A percentile compares a stretch with the other conserved stretches of the same genome.
phyloP scores from a whole-genome alignment of 768 basidiomycete species.

The Lentinula sp. region DNA sequence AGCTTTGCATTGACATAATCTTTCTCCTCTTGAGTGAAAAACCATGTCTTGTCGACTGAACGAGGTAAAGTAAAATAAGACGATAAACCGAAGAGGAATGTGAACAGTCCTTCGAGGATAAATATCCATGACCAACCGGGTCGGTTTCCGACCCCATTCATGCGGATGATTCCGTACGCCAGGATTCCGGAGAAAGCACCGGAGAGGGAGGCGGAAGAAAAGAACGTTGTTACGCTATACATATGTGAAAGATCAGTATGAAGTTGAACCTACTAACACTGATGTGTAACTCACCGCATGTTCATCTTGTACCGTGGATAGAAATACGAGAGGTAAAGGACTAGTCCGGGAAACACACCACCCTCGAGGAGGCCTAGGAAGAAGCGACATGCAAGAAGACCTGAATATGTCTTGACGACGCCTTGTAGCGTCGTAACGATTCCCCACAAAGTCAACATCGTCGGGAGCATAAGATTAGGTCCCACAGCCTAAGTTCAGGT shows the following conservation, averaged over 20 bases:
- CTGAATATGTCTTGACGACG: slow-evolving; percentile 36
- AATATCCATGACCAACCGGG: slow-evolving; percentile 58
- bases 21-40: slow-evolving; percentile 31
- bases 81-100: slow-evolving; percentile 33
- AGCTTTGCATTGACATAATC: slow-evolving; percentile 33
- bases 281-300: slow-evolving; percentile 29
- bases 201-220: slow-evolving; percentile 26
- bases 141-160: slow-evolving; percentile 15
- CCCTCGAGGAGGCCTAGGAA: slow-evolving; percentile 48
- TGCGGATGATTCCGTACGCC: slow-evolving; percentile 44
- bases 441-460: slow-evolving; percentile 63
- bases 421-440: slow-evolving; percentile 60
- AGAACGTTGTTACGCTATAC: slow-evolving; percentile 23
- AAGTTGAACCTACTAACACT: slow-evolving; percentile 18
- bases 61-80: slow-evolving; percentile 36
- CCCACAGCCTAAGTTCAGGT: slow-evolving; percentile 37
- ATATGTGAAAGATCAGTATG: slow-evolving; percentile 22
- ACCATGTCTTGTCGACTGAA: slow-evolving; percentile 26
- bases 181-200: slow-evolving; percentile 57
- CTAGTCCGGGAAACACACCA: slow-evolving; percentile 48
- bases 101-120: slow-evolving; percentile 43
- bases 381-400: slow-evolving; percentile 42
- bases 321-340: slow-evolving; percentile 19
- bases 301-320: slow-evolving; percentile 46
- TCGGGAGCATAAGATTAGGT: slow-evolving; percentile 49